Evolutionary conservation across 768 basidiomycete species (phyloP).

Genomic region (Floccularia luteovirens): DNA sequence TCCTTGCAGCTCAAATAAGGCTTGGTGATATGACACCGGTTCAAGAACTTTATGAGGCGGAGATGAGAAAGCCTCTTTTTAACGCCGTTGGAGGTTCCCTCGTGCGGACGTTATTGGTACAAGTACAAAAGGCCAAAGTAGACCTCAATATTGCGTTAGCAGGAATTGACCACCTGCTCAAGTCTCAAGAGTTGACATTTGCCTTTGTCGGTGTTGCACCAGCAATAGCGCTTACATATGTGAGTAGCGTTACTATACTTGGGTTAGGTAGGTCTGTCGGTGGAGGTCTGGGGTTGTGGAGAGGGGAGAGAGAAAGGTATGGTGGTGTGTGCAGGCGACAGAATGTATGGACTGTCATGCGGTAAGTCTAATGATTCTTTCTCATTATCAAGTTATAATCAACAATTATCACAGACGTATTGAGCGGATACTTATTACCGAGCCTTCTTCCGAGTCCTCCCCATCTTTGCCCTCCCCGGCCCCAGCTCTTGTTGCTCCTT

Average conservation of each 20-base stretch:
- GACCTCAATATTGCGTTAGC: conserved; percentile 86
- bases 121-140: conserved; percentile 96
- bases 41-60: conserved; percentile 82
- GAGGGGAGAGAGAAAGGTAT: conserved; percentile 39
- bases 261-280: conserved; percentile 43
- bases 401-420: conserved; percentile 36
- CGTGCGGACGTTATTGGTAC: conserved; percentile 80
- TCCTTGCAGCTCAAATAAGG: conserved; percentile 57
- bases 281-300: conserved; percentile 39
- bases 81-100: conserved; percentile 77
- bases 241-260: conserved; percentile 45
- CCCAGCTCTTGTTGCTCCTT: conserved; percentile 28
- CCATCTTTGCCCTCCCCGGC: conserved; percentile 12
- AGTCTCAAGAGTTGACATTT: conserved; percentile 92
- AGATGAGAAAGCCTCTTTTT: conserved; percentile 81
- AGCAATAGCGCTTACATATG: conserved; percentile 73
- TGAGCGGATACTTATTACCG: conserved; percentile 58
- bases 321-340: conserved; percentile 50
- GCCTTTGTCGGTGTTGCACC: conserved; percentile 97
- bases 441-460: conserved; percentile 17
- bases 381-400: not conserved
- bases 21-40: conserved; percentile 85
- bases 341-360: conserved; percentile 64
- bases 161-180: conserved; percentile 90
- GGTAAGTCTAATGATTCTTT: conserved; percentile 27